Conservation (phyloP, 2,329 filamentous ascomycete genomes). For the Alternaria longipes region DNA sequence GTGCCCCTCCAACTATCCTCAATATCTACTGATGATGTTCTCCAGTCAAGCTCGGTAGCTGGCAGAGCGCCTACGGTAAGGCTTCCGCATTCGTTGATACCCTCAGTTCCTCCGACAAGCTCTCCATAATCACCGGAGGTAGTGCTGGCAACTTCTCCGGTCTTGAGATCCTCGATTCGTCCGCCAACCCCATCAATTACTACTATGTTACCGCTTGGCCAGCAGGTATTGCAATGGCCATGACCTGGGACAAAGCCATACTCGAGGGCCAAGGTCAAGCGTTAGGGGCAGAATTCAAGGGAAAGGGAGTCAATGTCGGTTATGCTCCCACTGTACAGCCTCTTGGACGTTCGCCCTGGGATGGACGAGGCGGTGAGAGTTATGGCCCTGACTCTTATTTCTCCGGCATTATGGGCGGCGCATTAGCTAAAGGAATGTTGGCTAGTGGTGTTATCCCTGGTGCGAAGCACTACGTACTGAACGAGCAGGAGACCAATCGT, state of each 20-base stretch:
- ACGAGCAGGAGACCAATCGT: constrained; percentile 11
- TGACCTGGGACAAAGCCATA: constrained; percentile 35
- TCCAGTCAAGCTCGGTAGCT: neutral
- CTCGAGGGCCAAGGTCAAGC: constrained; percentile 21
- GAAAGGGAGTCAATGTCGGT: constrained; percentile 35
- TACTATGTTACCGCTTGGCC: constrained; percentile 40
- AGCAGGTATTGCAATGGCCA: constrained; percentile 32
- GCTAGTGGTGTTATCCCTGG: constrained; percentile 56
- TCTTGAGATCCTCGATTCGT: constrained; percentile 14
- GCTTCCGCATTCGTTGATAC: constrained; percentile 49
- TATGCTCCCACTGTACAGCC: constrained; percentile 36
- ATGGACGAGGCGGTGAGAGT: constrained; percentile 26
- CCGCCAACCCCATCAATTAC: constrained; percentile 20
- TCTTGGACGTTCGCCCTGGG: constrained; percentile 26
- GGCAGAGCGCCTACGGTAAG: constrained; percentile 37
- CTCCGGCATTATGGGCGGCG: constrained; percentile 18
- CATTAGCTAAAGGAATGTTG: constrained; percentile 18
- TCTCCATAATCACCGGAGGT: constrained; percentile 44
- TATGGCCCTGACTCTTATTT: constrained; percentile 36
- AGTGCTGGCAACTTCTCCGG: constrained; percentile 18
- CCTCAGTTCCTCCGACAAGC: constrained; percentile 52
- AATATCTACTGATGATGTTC: neutral
- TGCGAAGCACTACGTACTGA: constrained; percentile 52
- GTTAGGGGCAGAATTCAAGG: constrained; percentile 31
- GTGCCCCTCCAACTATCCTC: neutral